These are phyloP conservation scores for Globisporangium orthogonon DNA, from an alignment of 352 stramenopile genomes.

Conservation along the genomic window DNA sequence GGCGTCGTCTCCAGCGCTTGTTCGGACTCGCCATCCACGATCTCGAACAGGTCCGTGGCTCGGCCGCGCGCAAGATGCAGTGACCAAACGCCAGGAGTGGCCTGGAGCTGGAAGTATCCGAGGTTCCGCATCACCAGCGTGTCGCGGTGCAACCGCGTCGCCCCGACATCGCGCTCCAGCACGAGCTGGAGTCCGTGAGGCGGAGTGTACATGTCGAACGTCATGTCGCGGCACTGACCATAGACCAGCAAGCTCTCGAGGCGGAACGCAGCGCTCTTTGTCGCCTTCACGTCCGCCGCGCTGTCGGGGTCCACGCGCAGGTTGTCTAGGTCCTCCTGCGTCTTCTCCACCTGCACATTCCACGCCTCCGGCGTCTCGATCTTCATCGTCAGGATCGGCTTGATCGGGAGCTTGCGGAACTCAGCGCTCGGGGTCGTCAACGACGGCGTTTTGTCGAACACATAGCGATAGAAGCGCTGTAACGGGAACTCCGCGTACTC, in stretches of 20 bases:
- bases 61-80: slow-evolving; percentile 86
- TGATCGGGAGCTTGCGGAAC: slow-evolving; percentile 79
- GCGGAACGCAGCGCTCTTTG: slow-evolving; percentile 68
- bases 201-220: slow-evolving; percentile 67
- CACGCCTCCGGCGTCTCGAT: slow-evolving; percentile 90
- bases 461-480: slow-evolving; percentile 91
- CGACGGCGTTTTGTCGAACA: slow-evolving; percentile 59
- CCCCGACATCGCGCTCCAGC: slow-evolving; percentile 70
- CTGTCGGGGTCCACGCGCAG: slow-evolving; percentile 72
- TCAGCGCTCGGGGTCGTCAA: slow-evolving; percentile 34
- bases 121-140: slow-evolving; percentile 99
- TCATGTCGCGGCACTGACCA: slow-evolving; percentile 87
- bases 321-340: slow-evolving; percentile 89
- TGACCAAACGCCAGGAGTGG: slow-evolving; percentile 93
- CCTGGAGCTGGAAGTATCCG: slow-evolving; percentile 99
- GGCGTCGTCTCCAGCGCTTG: slow-evolving; percentile 22
- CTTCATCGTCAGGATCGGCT: slow-evolving; percentile 90
- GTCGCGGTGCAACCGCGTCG: slow-evolving; percentile 71
- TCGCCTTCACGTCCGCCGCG: slow-evolving; percentile 39
- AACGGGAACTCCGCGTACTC: slow-evolving; percentile 88
- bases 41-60: slow-evolving; percentile 70
- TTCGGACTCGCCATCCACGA: slow-evolving; percentile 44
- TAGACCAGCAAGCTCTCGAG: slow-evolving; percentile 90
- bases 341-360: slow-evolving; percentile 84
- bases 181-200: slow-evolving; percentile 91